phyloP scores from a whole-genome alignment of 2,329 filamentous ascomycete genomes.

The Fusarium haematococcum region DNA sequence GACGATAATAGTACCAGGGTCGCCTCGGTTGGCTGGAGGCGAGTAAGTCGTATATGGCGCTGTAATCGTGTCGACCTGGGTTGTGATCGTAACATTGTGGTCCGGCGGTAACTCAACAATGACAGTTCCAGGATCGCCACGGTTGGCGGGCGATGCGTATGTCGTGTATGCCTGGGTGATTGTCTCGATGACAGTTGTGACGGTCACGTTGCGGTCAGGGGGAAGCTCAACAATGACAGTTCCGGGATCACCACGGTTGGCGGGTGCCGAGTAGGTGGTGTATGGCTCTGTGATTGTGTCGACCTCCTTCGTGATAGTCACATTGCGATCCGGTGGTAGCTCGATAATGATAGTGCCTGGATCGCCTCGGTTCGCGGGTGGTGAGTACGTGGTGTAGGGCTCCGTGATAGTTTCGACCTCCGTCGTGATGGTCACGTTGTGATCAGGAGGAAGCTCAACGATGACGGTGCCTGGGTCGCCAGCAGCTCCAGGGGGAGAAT shows the following conservation, averaged over 20 bases:
- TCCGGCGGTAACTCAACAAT: slow-evolving; percentile 14
- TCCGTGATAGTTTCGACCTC: slow-evolving; percentile 7
- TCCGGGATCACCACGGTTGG: background rate
- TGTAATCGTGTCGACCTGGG: background rate
- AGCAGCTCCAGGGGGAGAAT: background rate
- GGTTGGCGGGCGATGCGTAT: background rate
- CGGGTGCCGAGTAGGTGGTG: background rate
- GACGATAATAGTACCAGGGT: background rate
- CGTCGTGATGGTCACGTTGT: slow-evolving; percentile 6
- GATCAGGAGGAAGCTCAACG: slow-evolving; percentile 15
- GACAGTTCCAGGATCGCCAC: slow-evolving; percentile 18
- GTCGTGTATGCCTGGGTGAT: background rate
- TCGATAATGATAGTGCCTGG: slow-evolving; percentile 11
- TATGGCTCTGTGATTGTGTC: background rate
- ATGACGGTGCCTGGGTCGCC: slow-evolving; percentile 22
- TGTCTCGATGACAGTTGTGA: slow-evolving; percentile 12
- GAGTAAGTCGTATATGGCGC: background rate
- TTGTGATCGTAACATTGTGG: slow-evolving; percentile 9
- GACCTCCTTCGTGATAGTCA: slow-evolving; percentile 17
- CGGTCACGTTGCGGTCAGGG: background rate
- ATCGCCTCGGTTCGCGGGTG: slow-evolving; percentile 3
- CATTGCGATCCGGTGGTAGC: slow-evolving; percentile 15
- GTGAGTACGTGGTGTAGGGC: slow-evolving; percentile 6
- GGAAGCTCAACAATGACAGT: background rate
- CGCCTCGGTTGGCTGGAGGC: background rate